These are phyloP conservation scores for Trapa incisa DNA, from an alignment of 345 rosid species.

Conservation along the genomic window DNA sequence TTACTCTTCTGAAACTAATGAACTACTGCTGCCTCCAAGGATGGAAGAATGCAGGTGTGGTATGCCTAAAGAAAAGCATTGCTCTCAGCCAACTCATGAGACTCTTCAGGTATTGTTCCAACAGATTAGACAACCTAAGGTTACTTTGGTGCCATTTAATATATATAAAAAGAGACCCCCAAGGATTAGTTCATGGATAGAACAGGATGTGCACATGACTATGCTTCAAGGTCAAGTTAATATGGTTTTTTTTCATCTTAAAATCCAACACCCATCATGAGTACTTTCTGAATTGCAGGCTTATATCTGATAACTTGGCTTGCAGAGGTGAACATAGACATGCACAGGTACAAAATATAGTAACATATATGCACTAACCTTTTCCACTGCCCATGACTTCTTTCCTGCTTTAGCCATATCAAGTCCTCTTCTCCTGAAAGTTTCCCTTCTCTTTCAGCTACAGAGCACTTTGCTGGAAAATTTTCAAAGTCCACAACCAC, in stretches of 20 bases:
- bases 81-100: slow-evolving; percentile 32
- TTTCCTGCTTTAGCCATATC: background rate
- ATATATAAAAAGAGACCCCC: too few species aligned
- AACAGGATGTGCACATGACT: too few species aligned
- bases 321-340: slow-evolving; percentile 58
- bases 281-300: slow-evolving; percentile 24
- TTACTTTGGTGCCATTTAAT: background rate
- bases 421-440: background rate
- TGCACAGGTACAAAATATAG: slow-evolving; percentile 35
- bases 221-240: too few species aligned
- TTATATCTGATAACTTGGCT: slow-evolving; percentile 62
- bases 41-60: slow-evolving; percentile 26
- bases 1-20: slow-evolving; percentile 29
- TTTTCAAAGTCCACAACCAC: too few species aligned
- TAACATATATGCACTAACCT: background rate
- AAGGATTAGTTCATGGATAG: too few species aligned
- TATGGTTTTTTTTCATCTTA: too few species aligned
- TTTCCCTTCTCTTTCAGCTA: background rate
- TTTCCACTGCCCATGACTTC: background rate
- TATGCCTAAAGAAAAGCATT: slow-evolving; percentile 16
- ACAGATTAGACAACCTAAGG: background rate
- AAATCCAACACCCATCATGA: too few species aligned
- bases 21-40: slow-evolving; percentile 31
- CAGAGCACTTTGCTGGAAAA: too few species aligned
- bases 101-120: slow-evolving; percentile 40